Evolutionary conservation across 163 green algal species (phyloP).

Genomic region (Chloromonas sp.): DNA sequence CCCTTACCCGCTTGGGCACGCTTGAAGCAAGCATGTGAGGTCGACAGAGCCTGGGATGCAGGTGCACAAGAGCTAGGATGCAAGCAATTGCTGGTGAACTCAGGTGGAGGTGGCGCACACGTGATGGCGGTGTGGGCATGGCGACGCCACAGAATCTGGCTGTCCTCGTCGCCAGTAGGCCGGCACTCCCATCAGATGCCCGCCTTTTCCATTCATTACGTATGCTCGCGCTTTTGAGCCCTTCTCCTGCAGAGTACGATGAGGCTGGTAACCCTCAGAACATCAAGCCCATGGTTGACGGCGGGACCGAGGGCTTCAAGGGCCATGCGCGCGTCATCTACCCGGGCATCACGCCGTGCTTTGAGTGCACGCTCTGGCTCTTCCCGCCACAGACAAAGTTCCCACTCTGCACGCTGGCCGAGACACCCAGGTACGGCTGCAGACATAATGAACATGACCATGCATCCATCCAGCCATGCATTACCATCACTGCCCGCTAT

Average conservation of each 20-base stretch:
- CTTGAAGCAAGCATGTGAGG: constrained; percentile 14
- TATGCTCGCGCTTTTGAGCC: no score
- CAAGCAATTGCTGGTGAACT: no score
- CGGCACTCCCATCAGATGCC: no score
- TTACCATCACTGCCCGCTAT: no score
- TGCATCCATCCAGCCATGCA: no score
- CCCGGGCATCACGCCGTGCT: constrained; percentile 94
- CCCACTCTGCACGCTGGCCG: constrained; percentile 93
- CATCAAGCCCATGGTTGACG: constrained; percentile 95
- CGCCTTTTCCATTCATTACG: no score
- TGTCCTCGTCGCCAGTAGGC: no score
- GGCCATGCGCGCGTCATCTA: constrained; percentile 95
- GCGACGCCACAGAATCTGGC: no score
- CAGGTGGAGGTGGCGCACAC: no score
- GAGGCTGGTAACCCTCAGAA: constrained; percentile 66
- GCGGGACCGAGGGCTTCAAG: constrained; percentile 97
- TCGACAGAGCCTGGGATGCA: neutral
- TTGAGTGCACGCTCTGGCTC: constrained; percentile 98
- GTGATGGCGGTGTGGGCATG: no score
- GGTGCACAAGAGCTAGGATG: no score
- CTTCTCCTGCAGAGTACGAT: constrained; percentile 37
- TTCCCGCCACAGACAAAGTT: constrained; percentile 97
- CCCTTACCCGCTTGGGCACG: no score
- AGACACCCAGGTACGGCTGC: constrained; percentile 68
- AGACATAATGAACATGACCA: neutral